These are phyloP conservation scores for Trichaptum fuscoviolaceum DNA, from an alignment of 768 basidiomycete genomes.

Conservation along the genomic window DNA sequence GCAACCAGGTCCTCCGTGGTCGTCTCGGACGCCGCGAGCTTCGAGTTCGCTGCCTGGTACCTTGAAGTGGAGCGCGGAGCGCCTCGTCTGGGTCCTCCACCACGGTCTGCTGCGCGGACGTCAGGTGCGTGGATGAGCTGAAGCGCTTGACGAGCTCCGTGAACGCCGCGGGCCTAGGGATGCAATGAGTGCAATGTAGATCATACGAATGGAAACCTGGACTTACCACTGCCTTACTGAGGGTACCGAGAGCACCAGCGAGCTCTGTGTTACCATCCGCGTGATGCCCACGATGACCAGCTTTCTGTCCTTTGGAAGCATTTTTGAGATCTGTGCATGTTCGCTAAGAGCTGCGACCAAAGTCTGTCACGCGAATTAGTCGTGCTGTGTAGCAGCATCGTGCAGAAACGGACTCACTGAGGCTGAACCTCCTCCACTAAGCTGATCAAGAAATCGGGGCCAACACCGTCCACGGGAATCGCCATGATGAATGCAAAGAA, in stretches of 20 bases:
- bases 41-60: constrained; percentile 95
- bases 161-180: constrained; percentile 61
- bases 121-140: background rate
- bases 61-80: constrained; percentile 81
- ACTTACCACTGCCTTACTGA: constrained; percentile 60
- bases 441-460: constrained; percentile 75
- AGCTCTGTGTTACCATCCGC: constrained; percentile 70
- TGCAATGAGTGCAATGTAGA: background rate
- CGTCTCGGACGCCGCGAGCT: constrained; percentile 76
- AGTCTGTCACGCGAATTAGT: constrained; percentile 38
- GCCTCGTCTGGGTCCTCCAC: constrained; percentile 47
- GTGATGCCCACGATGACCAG: constrained; percentile 76
- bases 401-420: constrained; percentile 43
- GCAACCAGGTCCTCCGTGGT: constrained; percentile 54
- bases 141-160: constrained; percentile 48
- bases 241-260: constrained; percentile 62
- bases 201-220: too few relatives aligned
- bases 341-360: constrained; percentile 76
- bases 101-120: constrained; percentile 17
- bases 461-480: constrained; percentile 63
- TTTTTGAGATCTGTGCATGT: constrained; percentile 78
- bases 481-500: constrained; percentile 78
- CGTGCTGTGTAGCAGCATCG: background rate
- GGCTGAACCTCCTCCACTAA: constrained; percentile 81
- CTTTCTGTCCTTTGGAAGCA: constrained; percentile 81